Base-by-base conservation (phyloP, 768 basidiomycete species). In the Boletus patriciae region DNA sequence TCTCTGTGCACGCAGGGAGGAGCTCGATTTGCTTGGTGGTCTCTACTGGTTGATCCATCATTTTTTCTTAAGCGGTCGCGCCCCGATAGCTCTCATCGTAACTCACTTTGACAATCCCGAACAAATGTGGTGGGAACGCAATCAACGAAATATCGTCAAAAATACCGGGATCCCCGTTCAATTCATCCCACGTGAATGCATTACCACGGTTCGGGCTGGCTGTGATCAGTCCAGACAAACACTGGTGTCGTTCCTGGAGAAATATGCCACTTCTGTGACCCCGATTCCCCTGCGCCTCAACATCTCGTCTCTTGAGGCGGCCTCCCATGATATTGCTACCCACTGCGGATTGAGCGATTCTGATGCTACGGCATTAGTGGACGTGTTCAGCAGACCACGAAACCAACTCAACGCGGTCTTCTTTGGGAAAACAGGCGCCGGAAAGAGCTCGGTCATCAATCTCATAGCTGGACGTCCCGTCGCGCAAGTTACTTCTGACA, bases 61-160 rank as follows among this genome's bases (percentile, higher is more conserved):
- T 12, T 63, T 74, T 25, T 70, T 78, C 23, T 78, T 72, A 37
- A 62, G 52, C 16, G 52, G 62, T 29, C 41, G 59, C 13, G 76
- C 75, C 6, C 76, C 74, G 1, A 64, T 71, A 27, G 64, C 70
- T 1, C 45, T 78, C 3, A 69, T 71, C n/a, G 55, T 76, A 10
- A 77, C 73, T 2, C 70, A 71, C 21, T 61, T 70, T 6, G 76
- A 56, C 59, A 66, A 5, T 2, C 54, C 60, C 2, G 68, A 69
- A 50, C 55, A 68, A 15, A 52, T 49, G 11, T 77, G 74, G 76
- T 74, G 73, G 74, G 40, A 46, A 23, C 19, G 41, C 29, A 74
- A 76, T 50, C 38, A 70, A 13, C 3, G 40, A 18, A 33, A 5
- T 12, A 34, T 15, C 71, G 68, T 43, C 53, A 46, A 27, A 15